Conservation (phyloP, 192 early-diverging fungal species). For the Coemansia asiatica region DNA sequence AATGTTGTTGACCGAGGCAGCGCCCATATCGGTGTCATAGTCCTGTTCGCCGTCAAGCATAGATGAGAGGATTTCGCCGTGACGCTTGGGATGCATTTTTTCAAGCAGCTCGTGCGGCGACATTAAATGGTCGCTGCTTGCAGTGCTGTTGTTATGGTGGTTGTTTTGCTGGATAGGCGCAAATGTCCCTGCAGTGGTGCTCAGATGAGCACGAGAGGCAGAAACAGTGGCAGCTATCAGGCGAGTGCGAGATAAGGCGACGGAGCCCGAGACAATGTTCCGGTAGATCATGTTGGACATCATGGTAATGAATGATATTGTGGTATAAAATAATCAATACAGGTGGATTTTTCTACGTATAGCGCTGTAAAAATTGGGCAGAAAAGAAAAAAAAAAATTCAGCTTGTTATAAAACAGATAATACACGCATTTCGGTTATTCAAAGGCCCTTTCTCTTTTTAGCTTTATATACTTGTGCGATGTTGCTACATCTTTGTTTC, state of each 20-base stretch:
- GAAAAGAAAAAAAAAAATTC: background rate
- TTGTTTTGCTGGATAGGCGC: background rate
- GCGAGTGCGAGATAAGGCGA: background rate
- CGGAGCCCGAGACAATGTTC: background rate
- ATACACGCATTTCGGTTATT: too few relatives aligned
- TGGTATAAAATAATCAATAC: background rate
- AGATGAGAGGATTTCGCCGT: constrained; percentile 40
- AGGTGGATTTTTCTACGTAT: background rate
- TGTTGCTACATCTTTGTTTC: too few relatives aligned
- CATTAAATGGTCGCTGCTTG: background rate
- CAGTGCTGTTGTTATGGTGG: background rate
- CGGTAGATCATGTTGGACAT: background rate
- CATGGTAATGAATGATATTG: background rate
- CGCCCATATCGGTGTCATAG: constrained; percentile 51
- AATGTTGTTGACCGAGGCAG: constrained; percentile 46
- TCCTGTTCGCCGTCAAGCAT: constrained; percentile 53
- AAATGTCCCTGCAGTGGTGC: background rate
- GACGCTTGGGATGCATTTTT: constrained; percentile 29
- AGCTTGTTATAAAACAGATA: background rate
- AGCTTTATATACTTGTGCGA: too few relatives aligned
- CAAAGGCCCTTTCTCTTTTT: too few relatives aligned
- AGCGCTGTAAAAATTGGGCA: background rate
- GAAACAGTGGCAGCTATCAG: background rate
- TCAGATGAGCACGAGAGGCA: constrained; percentile 1
- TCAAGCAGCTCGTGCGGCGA: constrained; percentile 41